Evolutionary conservation across 2,329 filamentous ascomycete species (phyloP), one percentile per base, ranked within the genome.

Genomic region (Shiraia sp.): DNA sequence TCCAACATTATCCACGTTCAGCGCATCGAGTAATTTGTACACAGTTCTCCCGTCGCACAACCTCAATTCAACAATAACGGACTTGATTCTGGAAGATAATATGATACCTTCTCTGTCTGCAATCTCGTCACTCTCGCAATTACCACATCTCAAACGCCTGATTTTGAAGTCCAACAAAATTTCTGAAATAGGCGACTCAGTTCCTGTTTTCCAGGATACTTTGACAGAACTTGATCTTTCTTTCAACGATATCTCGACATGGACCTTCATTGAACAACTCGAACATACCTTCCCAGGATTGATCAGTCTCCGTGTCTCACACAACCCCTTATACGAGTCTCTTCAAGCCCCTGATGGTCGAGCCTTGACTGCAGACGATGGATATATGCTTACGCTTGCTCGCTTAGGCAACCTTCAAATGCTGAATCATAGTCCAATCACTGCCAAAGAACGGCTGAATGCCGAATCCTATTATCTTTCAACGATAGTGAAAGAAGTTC

Each of bases 401-500:
- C 87, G 90, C 2, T 75, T 96, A 1, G 78, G 80, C 1, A 72
- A 74, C 1, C 78, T 97, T 8, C 79, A 78, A 38, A 77, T 75
- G 1, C 78, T 96, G 22, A 93, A 93, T 64, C 90, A 88, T 65
- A 84, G 70, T 45, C 69, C 66, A 1, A 84, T 97, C 54, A 84
- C 83, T 0, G 56, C 75, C 1, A 81, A 85, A 29, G 91, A 97
- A 65, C 83, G 92, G 13, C 78, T 82, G 39, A 93, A 97, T 60
- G 90, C 90, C 4, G 93, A 97, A 57, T 85, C 92, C 60, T 99
- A 95, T 67, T 99, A 99, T 66, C 81, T 97, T 9, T 88, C 86
- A 1, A 81, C 87, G 39, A 93, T 96, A 43, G 87, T 81, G 9
- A 84, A 83, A 49, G 88, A 93, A 63, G 75, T 96, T 27, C 79